phyloP scores from a whole-genome alignment of 306 rosid genomes.

The Astragalus membranaceus region DNA sequence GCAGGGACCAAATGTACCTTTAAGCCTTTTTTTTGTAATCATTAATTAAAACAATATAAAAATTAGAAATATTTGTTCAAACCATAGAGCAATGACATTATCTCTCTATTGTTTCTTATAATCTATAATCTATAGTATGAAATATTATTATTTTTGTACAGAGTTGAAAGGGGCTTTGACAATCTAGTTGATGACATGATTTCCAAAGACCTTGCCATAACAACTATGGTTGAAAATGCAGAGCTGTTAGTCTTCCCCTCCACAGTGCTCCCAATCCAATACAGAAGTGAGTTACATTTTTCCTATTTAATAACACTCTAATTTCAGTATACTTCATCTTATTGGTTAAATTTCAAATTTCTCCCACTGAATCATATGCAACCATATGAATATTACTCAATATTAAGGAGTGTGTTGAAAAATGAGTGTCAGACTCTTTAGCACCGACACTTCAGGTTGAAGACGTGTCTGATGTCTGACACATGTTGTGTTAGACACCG shows the following conservation, averaged over 20 bases:
- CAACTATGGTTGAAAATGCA: slow-evolving; percentile 34
- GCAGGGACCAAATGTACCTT: no score
- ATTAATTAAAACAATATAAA: neutral
- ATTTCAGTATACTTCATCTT: no score
- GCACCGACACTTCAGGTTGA: no score
- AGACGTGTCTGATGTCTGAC: no score
- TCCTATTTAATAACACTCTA: no score
- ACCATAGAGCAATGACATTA: neutral
- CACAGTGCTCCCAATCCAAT: slow-evolving; percentile 29
- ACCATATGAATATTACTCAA: no score
- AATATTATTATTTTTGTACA: neutral
- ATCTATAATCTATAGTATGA: neutral
- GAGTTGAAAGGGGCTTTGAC: slow-evolving; percentile 39
- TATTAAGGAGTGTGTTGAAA: no score
- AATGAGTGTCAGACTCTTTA: no score
- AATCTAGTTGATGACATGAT: slow-evolving; percentile 39
- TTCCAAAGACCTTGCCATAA: slow-evolving; percentile 51
- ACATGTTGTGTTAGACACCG: no score
- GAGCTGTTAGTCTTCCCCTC: slow-evolving; percentile 73
- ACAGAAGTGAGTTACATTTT: slow-evolving; percentile 40
- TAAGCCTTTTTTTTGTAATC: neutral
- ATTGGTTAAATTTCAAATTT: no score
- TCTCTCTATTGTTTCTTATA: neutral
- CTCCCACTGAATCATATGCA: no score
- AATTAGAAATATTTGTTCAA: neutral